Percentiles rank a stretch among this genome's conserved stretches.
Evolutionary conservation across 1,284 basidiomycete species (phyloP).

Genomic region (Apiotrichum laibachii): DNA sequence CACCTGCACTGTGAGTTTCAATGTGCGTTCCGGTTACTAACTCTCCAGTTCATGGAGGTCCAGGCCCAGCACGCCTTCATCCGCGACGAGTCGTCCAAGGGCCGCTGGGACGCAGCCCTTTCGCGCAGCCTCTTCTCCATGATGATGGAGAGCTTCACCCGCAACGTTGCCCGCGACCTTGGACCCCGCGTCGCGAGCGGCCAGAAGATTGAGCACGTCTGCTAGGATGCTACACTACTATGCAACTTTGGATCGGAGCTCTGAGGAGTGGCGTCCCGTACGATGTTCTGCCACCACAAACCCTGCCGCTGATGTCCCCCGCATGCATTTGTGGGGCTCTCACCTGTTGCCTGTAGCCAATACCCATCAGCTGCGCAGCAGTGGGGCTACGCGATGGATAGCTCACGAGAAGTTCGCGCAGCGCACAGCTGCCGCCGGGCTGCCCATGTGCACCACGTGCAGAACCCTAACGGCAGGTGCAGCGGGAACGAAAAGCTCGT

Average conservation of each 20-base stretch:
- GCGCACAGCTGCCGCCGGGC: no score
- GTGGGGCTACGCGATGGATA: no score
- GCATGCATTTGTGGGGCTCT: no score
- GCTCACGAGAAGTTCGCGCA: no score
- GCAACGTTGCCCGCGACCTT: constrained; percentile 76
- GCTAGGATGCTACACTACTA: constrained; percentile 51
- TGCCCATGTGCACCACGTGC: no score
- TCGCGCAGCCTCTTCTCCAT: constrained; percentile 74
- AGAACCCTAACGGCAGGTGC: no score
- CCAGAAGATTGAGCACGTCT: constrained; percentile 69
- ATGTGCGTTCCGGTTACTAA: constrained; percentile 1
- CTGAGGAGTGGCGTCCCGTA: no score
- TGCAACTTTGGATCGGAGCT: neutral
- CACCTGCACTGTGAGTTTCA: constrained; percentile 59
- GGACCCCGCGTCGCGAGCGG: constrained; percentile 60
- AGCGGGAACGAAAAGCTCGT: no score
- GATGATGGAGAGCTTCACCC: constrained; percentile 90
- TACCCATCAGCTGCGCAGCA: no score
- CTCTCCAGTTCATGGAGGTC: constrained; percentile 74
- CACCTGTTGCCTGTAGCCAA: no score
- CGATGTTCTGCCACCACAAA: no score
- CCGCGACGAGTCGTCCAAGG: constrained; percentile 83
- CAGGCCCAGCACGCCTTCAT: constrained; percentile 94
- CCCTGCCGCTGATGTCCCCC: no score
- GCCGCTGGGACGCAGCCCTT: constrained; percentile 87